Conservation (phyloP, 2,329 filamentous ascomycete species). For the Hypoxylon sp. region DNA sequence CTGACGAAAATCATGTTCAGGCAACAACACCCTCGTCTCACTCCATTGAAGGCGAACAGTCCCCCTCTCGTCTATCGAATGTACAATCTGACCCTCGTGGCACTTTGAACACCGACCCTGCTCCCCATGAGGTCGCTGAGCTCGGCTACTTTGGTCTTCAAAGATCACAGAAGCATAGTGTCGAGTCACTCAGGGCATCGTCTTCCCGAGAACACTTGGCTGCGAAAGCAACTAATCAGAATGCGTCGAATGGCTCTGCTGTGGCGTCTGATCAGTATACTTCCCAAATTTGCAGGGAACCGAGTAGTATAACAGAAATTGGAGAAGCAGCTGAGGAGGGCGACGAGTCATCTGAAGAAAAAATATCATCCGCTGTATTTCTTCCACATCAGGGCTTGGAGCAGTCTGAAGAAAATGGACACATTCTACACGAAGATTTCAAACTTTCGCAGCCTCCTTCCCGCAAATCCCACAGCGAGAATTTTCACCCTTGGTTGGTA, state of each 20-base stretch:
- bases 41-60: slow-evolving; percentile 47
- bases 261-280: slow-evolving; percentile 27
- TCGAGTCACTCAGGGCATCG: slow-evolving; percentile 31
- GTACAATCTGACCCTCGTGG: slow-evolving; percentile 45
- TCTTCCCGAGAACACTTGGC: slow-evolving; percentile 31
- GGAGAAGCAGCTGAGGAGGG: slow-evolving; percentile 63
- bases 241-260: slow-evolving; percentile 33
- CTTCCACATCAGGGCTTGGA: slow-evolving; percentile 78
- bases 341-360: slow-evolving; percentile 81
- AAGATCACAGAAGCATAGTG: slow-evolving; percentile 38
- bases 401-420: slow-evolving; percentile 54
- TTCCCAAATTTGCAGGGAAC: slow-evolving; percentile 55
- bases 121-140: slow-evolving; percentile 32
- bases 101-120: slow-evolving; percentile 32
- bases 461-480: slow-evolving; percentile 52
- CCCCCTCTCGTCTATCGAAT: slow-evolving; percentile 37
- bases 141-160: slow-evolving; percentile 50
- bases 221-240: slow-evolving; percentile 24
- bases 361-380: slow-evolving; percentile 89
- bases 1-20: slow-evolving; percentile 43
- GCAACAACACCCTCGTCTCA: slow-evolving; percentile 47
- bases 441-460: slow-evolving; percentile 53
- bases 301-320: slow-evolving; percentile 58
- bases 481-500: slow-evolving; percentile 69
- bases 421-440: slow-evolving; percentile 49